Percentiles rank a stretch among this genome's conserved stretches.
These are phyloP conservation scores for Alternaria ethzedia DNA, from an alignment of 2,329 filamentous ascomycete genomes.

Conservation along the genomic window DNA sequence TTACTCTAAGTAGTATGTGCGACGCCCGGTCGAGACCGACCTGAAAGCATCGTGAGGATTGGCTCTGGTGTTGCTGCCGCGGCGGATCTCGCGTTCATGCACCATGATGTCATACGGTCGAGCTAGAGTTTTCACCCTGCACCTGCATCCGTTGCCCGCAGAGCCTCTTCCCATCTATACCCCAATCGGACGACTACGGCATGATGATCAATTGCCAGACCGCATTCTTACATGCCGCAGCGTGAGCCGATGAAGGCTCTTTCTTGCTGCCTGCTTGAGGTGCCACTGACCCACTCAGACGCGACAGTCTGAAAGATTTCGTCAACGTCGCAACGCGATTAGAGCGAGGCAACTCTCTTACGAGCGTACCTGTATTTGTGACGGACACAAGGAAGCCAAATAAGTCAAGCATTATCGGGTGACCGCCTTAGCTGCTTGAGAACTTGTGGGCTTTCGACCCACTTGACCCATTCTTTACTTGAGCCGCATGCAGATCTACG, in stretches of 20 bases:
- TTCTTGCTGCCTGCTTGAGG: neutral
- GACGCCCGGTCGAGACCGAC: neutral
- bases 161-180: slow-evolving; percentile 10
- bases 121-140: slow-evolving; percentile 8
- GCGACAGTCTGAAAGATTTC: neutral
- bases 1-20: neutral
- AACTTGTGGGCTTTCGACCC: slow-evolving; percentile 1
- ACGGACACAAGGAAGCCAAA: neutral
- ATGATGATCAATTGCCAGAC: neutral
- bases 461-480: slow-evolving; percentile 7
- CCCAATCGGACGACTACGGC: slow-evolving; percentile 9
- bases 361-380: neutral
- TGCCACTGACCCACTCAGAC: neutral
- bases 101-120: slow-evolving; percentile 5
- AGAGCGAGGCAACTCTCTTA: neutral
- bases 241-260: neutral
- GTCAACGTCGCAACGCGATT: neutral
- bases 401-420: neutral
- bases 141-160: slow-evolving; percentile 1
- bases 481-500: slow-evolving; percentile 11
- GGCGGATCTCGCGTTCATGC: slow-evolving; percentile 2
- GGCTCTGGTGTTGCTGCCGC: slow-evolving; percentile 4
- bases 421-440: neutral
- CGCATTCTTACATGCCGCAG: neutral
- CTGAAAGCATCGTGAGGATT: neutral